These are phyloP conservation scores for Panicum virgatum DNA, from an alignment of 202 grass and related monocot genomes.

Conservation along the genomic window DNA sequence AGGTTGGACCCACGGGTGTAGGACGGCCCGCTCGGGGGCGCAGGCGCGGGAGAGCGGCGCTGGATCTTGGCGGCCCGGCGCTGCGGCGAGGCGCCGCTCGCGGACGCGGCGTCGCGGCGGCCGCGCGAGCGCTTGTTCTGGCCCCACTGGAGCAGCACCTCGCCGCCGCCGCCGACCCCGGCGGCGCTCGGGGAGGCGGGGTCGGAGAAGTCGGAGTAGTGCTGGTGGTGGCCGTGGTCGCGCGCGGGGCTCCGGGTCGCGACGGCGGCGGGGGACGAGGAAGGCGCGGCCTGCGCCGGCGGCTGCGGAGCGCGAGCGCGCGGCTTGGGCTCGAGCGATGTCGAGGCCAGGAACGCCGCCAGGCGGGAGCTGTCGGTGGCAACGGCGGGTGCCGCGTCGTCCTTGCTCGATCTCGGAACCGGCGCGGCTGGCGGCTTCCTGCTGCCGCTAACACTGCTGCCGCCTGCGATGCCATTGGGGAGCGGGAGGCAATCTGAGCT, in stretches of 20 bases:
- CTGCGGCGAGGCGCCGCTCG: slow-evolving; percentile 22
- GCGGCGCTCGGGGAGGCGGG: neutral
- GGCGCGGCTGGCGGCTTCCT: slow-evolving; percentile 20
- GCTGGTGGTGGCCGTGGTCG: slow-evolving; percentile 14
- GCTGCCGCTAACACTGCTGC: neutral
- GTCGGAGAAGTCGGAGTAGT: slow-evolving; percentile 20
- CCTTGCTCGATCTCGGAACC: slow-evolving; percentile 41
- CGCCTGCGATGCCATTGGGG: slow-evolving; percentile 34
- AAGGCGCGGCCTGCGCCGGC: slow-evolving; percentile 3
- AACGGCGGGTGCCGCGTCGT: slow-evolving; percentile 33
- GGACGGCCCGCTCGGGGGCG: slow-evolving; percentile 44
- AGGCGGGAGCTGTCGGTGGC: slow-evolving; percentile 22
- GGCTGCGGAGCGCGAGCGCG: slow-evolving; percentile 31
- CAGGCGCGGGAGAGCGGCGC: slow-evolving; percentile 44
- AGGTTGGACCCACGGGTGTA: slow-evolving; percentile 42
- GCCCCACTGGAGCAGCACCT: slow-evolving; percentile 68
- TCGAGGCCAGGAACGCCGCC: slow-evolving; percentile 25
- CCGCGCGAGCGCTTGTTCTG: slow-evolving; percentile 71
- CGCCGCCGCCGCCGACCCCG: slow-evolving; percentile 1
- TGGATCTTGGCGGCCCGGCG: slow-evolving; percentile 46
- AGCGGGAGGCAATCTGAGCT: slow-evolving; percentile 54
- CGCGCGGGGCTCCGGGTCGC: slow-evolving; percentile 28
- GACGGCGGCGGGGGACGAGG: neutral
- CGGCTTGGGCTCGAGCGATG: slow-evolving; percentile 36
- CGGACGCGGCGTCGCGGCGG: slow-evolving; percentile 44